Evolutionary conservation across 1,284 basidiomycete species (phyloP).

Genomic region (Ceratobasidium theobromae): DNA sequence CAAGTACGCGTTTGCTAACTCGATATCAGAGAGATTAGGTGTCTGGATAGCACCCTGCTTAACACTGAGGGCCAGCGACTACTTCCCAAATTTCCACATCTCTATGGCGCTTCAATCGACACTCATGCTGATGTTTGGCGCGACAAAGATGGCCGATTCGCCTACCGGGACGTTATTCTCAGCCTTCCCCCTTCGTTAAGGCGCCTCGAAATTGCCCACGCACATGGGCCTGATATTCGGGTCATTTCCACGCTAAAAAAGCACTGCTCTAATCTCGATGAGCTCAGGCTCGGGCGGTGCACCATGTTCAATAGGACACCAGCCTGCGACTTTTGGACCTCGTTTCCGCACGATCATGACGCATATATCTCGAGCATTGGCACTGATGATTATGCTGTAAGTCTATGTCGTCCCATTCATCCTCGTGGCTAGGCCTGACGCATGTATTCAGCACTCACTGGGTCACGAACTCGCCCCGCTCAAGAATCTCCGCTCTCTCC

Average conservation of each 20-base stretch:
- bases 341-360: constrained; percentile 21
- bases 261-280: constrained; percentile 4
- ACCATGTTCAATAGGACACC: constrained; percentile 9
- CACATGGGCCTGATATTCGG: constrained; percentile 9
- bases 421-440: background rate
- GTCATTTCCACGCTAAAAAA: constrained; percentile 11
- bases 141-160: background rate
- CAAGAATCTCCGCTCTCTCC: constrained; percentile 3
- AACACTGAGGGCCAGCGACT: background rate
- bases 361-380: constrained; percentile 18
- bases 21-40: constrained; percentile 1
- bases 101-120: constrained; percentile 10
- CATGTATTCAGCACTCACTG: background rate
- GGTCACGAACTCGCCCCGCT: constrained; percentile 8
- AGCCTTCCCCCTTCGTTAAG: constrained; percentile 7
- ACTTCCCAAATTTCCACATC: background rate
- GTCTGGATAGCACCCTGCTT: background rate
- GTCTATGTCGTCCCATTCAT: background rate
- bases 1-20: background rate
- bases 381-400: constrained; percentile 6
- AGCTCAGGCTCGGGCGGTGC: constrained; percentile 2
- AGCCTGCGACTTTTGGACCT: constrained; percentile 16
- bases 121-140: constrained; percentile 8
- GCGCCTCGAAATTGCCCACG: constrained; percentile 4
- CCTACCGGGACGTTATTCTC: constrained; percentile 1